Percentiles rank a stretch among this genome's conserved stretches.
Evolutionary conservation across 192 early-diverging fungal genomes (phyloP).

Genomic region (Backusella sp.): DNA sequence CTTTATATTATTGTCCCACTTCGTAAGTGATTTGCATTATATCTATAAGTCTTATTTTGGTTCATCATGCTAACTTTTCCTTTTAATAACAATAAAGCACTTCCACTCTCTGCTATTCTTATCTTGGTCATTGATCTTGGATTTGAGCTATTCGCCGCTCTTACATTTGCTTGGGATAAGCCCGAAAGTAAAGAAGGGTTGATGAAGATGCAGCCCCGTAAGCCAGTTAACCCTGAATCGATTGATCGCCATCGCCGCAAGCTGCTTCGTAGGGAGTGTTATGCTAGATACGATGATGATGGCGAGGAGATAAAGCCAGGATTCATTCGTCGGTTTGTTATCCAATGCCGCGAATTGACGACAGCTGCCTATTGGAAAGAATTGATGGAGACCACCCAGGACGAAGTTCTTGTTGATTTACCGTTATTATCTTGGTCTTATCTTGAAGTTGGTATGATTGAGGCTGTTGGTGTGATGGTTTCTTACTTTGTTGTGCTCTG

Average conservation of each 20-base stretch:
- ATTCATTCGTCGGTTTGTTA: conserved; percentile 20
- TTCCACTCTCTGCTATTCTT: conserved; percentile 78
- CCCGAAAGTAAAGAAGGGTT: conserved; percentile 72
- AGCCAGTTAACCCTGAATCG: conserved; percentile 79
- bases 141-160: conserved; percentile 85
- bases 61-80: neutral
- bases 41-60: neutral
- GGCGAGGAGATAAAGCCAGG: conserved; percentile 41
- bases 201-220: conserved; percentile 90
- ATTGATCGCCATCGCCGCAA: conserved; percentile 65
- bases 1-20: conserved; percentile 85
- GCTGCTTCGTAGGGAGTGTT: conserved; percentile 45
- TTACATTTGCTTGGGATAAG: conserved; percentile 91
- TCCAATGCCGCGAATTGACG: conserved; percentile 45
- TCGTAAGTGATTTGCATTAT: conserved; percentile 28
- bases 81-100: conserved; percentile 25
- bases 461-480: conserved; percentile 65
- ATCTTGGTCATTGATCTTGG: conserved; percentile 94
- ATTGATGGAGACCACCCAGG: conserved; percentile 66
- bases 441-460: conserved; percentile 82
- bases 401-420: conserved; percentile 85
- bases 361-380: conserved; percentile 61
- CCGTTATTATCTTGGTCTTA: conserved; percentile 83
- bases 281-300: conserved; percentile 46
- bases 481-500: conserved; percentile 83